Base-by-base conservation (phyloP, 371 early-diverging fungal species). In the Saksenaea vasiformis region DNA sequence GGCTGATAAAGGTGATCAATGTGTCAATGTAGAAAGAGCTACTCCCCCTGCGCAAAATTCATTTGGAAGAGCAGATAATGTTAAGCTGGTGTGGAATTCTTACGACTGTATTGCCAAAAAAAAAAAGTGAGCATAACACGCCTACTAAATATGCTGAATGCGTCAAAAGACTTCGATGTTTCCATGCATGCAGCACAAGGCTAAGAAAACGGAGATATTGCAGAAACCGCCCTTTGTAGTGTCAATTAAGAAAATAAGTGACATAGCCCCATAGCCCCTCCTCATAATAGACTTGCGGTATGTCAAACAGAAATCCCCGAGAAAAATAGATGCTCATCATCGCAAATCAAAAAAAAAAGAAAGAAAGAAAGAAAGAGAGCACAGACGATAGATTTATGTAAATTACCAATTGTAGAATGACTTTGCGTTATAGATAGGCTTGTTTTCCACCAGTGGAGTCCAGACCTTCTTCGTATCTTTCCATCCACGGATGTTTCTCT, bases 391-490 rank as follows among this genome's bases (percentile, higher is more conserved):
- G 22, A 10, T 34, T 28, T 19, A 34, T 47, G 27, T 24, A 56
- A 36, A 61, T 61, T 84, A 93, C 93, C 93, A 93, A 72, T 93
- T 93, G 73, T 93, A 93, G 68, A 77, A 87, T 41, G 80, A 78
- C 63, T 87, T 76, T 27, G 90, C 82, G 66, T 91, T 93, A 69
- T 93, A 91, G 58, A 94, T 87, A 19, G 94, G 93, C 71, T 88
- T 91, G 37, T 77, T 71, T 63, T 93, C 92, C 11, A 81, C 71
- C 62, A 93, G 64, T 22, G 90, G 89, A 34, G 74, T 85, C 90
- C 90, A 90, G 36, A 90, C 87, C 61, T 88, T 90, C 62, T 84
- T 88, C 38, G 80, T 77, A 39, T 85, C 75, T 63, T 85, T 82
- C 84, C 85, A 84, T 11, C 86, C 86, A 38, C 85, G 79, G 64